These are phyloP conservation scores for Penicillium sp. DNA, from an alignment of 2,329 filamentous ascomycete species.

Conservation along the genomic window DNA sequence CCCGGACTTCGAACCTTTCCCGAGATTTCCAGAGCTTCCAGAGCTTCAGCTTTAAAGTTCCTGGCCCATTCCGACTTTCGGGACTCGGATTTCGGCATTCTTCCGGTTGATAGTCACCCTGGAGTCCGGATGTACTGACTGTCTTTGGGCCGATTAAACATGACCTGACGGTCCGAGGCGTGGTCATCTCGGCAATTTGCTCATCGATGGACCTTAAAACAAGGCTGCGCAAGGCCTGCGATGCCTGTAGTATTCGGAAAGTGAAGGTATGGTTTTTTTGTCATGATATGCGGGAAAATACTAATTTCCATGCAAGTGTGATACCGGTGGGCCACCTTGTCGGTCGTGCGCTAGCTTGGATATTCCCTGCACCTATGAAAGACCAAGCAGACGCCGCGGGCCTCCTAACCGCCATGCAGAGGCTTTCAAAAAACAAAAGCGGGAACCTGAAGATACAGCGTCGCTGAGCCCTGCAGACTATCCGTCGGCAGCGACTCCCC, in stretches of 20 bases:
- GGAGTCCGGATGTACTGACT: conserved; percentile 6
- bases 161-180: conserved; percentile 14
- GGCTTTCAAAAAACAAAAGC: conserved; percentile 54
- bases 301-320: conserved; percentile 44
- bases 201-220: conserved; percentile 33
- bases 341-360: conserved; percentile 56
- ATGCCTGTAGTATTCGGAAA: conserved; percentile 47
- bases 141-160: conserved; percentile 12
- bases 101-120: not conserved
- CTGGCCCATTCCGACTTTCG: not conserved
- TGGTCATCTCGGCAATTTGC: conserved; percentile 17
- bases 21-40: not conserved
- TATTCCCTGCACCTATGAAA: conserved; percentile 59
- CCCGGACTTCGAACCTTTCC: not conserved
- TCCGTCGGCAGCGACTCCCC: conserved; percentile 33
- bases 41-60: not conserved
- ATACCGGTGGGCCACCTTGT: conserved; percentile 58
- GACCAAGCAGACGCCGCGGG: conserved; percentile 55
- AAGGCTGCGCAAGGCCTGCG: conserved; percentile 45
- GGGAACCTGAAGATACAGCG: conserved; percentile 35
- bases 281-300: not conserved
- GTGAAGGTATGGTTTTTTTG: conserved; percentile 39
- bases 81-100: not conserved
- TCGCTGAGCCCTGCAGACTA: conserved; percentile 35
- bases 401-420: conserved; percentile 60